Percentiles rank a stretch among this genome's conserved stretches.
Evolutionary conservation across 2,329 filamentous ascomycete genomes (phyloP).

Genomic region (Colletotrichum sp.): DNA sequence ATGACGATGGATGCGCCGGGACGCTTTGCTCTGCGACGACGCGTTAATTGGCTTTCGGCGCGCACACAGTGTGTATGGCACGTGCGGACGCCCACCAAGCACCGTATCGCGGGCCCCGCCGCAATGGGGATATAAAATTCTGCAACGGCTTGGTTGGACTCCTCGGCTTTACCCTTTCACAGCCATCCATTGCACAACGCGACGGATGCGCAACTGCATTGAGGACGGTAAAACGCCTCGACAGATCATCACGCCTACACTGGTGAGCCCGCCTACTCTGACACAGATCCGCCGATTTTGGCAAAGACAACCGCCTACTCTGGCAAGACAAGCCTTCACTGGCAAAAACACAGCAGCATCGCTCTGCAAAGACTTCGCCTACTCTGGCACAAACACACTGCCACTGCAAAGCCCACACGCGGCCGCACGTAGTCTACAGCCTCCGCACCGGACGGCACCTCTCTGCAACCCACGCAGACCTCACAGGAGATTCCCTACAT

Average conservation of each 20-base stretch:
- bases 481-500: neutral
- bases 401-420: neutral
- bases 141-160: neutral
- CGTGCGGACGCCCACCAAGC: neutral
- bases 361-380: too few relatives aligned
- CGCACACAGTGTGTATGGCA: neutral
- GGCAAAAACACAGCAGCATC: too few relatives aligned
- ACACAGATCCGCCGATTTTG: too few relatives aligned
- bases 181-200: neutral
- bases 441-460: neutral
- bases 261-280: neutral
- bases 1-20: conserved; percentile 1
- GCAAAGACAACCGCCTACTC: too few relatives aligned
- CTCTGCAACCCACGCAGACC: neutral
- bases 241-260: neutral
- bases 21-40: neutral
- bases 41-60: conserved; percentile 16
- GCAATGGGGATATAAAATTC: neutral
- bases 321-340: too few relatives aligned
- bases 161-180: neutral
- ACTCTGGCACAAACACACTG: neutral
- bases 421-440: neutral
- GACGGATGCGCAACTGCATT: neutral
- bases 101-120: neutral
- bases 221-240: neutral